Percentiles rank a stretch among this genome's conserved stretches.
phyloP scores from a whole-genome alignment of 345 rosid species.

The Salix suchowensis region DNA sequence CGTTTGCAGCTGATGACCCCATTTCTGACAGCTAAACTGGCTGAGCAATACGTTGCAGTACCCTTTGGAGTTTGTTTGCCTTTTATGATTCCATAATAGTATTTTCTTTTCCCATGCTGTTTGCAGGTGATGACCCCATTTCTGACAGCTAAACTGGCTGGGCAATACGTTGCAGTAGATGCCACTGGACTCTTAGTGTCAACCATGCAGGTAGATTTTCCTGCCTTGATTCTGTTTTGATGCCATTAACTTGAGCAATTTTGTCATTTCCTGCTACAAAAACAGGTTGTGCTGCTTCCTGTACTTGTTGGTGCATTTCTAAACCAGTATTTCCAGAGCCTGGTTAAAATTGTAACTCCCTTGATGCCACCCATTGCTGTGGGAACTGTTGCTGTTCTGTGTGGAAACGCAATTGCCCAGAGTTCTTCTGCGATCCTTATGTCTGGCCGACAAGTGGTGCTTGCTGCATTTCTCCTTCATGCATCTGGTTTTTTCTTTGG shows the following conservation, averaged over 20 bases:
- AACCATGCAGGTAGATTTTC: slow-evolving; percentile 61
- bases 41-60: slow-evolving; percentile 77
- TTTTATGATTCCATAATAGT: neutral
- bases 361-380: slow-evolving; percentile 81
- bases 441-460: slow-evolving; percentile 70
- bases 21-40: slow-evolving; percentile 76
- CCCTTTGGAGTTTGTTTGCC: slow-evolving; percentile 5
- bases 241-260: neutral
- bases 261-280: neutral
- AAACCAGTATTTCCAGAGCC: slow-evolving; percentile 54
- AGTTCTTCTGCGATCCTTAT: slow-evolving; percentile 65
- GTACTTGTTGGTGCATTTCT: slow-evolving; percentile 42
- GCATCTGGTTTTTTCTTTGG: slow-evolving; percentile 85
- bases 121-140: slow-evolving; percentile 85
- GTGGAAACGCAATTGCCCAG: slow-evolving; percentile 78
- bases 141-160: slow-evolving; percentile 79
- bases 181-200: slow-evolving; percentile 61
- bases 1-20: slow-evolving; percentile 78
- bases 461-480: slow-evolving; percentile 67
- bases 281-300: slow-evolving; percentile 85
- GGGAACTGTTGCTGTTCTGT: slow-evolving; percentile 70
- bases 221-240: neutral
- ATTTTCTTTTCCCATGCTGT: slow-evolving; percentile 2
- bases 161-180: slow-evolving; percentile 82
- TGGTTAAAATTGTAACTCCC: slow-evolving; percentile 75